Evolutionary conservation across 176 grass and related monocot genomes (phyloP), one percentile per base, ranked within the genome.

Genomic region (Saccharum officinarum): DNA sequence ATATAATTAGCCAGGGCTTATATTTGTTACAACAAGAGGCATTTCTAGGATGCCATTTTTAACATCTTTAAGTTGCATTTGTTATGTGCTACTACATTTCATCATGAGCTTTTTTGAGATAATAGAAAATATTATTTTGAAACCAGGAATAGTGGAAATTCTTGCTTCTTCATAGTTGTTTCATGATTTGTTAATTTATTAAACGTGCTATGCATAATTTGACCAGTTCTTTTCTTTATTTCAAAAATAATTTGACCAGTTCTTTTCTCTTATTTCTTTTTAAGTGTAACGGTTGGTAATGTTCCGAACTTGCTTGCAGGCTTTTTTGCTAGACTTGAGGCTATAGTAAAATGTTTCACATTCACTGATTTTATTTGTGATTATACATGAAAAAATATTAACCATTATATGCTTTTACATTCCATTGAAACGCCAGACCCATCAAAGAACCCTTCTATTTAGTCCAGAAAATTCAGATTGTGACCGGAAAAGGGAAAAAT

Each of bases 11-110:
- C 45, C 54, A 86, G 17, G 14, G 38, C 14, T 65, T 86, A 17
- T 66, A 82, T 86, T 67, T 78, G 2, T 34, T 77, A 71, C 41
- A 77, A 66, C 9, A 82, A 66, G 63, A 66, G 70, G 12, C 6
- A 71, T 83, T 72, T 86, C 13, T 79, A 67, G 55, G 57, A 73
- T 83, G 45, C 67, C 67, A 83, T 86, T 78, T 77, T 67, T 82
- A 66, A 73, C 34, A 90, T 65, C 54, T 60, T 61, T 34, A 83
- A 55, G 31, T 73, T 59, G 67, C 67, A 67, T 83, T 70, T 85
- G 11, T 44, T 76, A 46, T 78, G 20, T 79, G 44, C 45, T 67
- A 39, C 16, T 40, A 28, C 15, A 30, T 81, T 69, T 77, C 47
- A 40, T 49, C n/a, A 6, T 61, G 49, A 16, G 1, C 10, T 79